These are phyloP conservation scores for Corchorus capsularis DNA, from an alignment of 345 rosid genomes.

Conservation along the genomic window DNA sequence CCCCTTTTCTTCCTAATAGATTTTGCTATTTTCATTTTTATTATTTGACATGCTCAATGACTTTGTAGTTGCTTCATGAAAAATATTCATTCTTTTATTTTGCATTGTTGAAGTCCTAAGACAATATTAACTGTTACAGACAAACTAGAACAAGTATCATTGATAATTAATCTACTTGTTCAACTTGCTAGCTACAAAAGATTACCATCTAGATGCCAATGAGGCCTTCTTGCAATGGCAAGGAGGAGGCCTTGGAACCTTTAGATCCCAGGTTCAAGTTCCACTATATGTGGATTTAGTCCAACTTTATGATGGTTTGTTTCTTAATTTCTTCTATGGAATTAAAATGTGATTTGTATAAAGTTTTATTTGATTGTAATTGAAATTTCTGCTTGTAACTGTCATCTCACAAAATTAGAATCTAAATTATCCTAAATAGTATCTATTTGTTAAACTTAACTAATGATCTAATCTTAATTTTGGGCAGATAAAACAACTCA, in stretches of 20 bases:
- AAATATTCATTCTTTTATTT: neutral
- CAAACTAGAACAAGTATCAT: neutral
- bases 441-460: neutral
- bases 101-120: constrained; percentile 12
- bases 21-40: neutral
- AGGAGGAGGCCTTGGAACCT: no score
- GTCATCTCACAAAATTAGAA: neutral
- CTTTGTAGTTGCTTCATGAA: neutral
- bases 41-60: neutral
- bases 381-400: no score
- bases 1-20: neutral
- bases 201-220: neutral
- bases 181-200: neutral
- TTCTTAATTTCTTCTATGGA: no score
- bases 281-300: no score
- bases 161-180: neutral
- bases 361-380: no score
- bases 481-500: constrained; percentile 74
- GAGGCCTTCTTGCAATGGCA: no score
- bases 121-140: neutral
- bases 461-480: constrained; percentile 12
- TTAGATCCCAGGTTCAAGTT: no score
- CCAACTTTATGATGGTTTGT: no score
- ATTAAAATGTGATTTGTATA: no score
- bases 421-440: neutral